These are phyloP conservation scores for Pyricularia grisea DNA, from an alignment of 2,329 filamentous ascomycete genomes.

Conservation along the genomic window DNA sequence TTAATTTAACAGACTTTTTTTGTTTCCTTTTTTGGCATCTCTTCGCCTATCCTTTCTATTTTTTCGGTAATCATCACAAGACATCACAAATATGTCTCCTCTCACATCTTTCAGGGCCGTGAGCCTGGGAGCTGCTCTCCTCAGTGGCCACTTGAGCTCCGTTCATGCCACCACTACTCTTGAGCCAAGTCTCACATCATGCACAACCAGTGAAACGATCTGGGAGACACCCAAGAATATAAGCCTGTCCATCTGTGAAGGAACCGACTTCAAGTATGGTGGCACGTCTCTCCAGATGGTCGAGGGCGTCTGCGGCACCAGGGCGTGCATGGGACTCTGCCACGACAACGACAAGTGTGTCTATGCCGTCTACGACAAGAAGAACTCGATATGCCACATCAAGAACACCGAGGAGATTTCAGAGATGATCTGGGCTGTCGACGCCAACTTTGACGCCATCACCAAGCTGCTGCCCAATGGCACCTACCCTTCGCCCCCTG, in stretches of 20 bases:
- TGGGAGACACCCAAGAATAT: not conserved
- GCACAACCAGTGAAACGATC: not conserved
- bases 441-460: constrained; percentile 1
- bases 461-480: not conserved
- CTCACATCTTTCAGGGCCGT: not conserved
- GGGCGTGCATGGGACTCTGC: not conserved
- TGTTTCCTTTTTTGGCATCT: not conserved
- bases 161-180: not conserved
- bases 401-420: not conserved
- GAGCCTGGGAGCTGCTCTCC: constrained; percentile 1
- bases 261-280: not conserved
- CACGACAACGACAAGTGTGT: not conserved
- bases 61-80: not conserved
- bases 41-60: constrained; percentile 8
- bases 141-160: not conserved
- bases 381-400: not conserved
- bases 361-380: constrained; percentile 1
- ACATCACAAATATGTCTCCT: not conserved
- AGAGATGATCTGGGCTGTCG: not conserved
- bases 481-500: not conserved
- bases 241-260: constrained; percentile 2
- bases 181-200: not conserved
- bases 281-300: constrained; percentile 1
- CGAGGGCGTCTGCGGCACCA: not conserved
- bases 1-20: not conserved